These are phyloP conservation scores for Gamarada debralockiae DNA, from an alignment of 495 filamentous ascomycete genomes.

Conservation along the genomic window DNA sequence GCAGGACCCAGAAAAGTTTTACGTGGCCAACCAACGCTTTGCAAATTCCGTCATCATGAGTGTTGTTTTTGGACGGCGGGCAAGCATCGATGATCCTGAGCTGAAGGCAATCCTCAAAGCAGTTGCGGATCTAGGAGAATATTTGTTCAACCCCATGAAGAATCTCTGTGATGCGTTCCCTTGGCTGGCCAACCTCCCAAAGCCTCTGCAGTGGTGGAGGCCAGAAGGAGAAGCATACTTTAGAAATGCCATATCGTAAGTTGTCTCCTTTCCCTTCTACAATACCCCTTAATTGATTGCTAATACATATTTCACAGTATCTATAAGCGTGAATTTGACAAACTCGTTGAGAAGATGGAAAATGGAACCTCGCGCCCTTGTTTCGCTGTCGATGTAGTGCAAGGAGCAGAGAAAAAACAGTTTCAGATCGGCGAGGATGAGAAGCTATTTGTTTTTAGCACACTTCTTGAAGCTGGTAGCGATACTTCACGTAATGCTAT, in stretches of 20 bases:
- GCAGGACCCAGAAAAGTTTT: slow-evolving; percentile 32
- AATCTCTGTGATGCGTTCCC: slow-evolving; percentile 38
- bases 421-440: slow-evolving; percentile 34
- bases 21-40: slow-evolving; percentile 38
- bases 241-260: slow-evolving; percentile 7
- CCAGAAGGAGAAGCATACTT: slow-evolving; percentile 29
- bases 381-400: slow-evolving; percentile 31
- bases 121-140: background rate
- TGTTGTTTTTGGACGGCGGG: slow-evolving; percentile 24
- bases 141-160: slow-evolving; percentile 5
- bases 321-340: slow-evolving; percentile 35
- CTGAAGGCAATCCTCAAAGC: slow-evolving; percentile 14
- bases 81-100: slow-evolving; percentile 15
- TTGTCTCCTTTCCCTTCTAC: slow-evolving; percentile 15
- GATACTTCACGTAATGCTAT: slow-evolving; percentile 40
- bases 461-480: slow-evolving; percentile 39
- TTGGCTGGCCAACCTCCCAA: slow-evolving; percentile 30
- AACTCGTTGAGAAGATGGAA: slow-evolving; percentile 22
- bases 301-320: slow-evolving; percentile 25
- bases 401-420: slow-evolving; percentile 33
- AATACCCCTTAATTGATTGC: background rate
- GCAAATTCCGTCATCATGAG: slow-evolving; percentile 37
- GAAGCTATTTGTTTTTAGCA: slow-evolving; percentile 32
- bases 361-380: slow-evolving; percentile 24
- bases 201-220: slow-evolving; percentile 38